Percentiles rank a stretch among this genome's conserved stretches.
Evolutionary conservation across 139 green algal species (phyloP).

Genomic region (Yamagishiella unicocca): DNA sequence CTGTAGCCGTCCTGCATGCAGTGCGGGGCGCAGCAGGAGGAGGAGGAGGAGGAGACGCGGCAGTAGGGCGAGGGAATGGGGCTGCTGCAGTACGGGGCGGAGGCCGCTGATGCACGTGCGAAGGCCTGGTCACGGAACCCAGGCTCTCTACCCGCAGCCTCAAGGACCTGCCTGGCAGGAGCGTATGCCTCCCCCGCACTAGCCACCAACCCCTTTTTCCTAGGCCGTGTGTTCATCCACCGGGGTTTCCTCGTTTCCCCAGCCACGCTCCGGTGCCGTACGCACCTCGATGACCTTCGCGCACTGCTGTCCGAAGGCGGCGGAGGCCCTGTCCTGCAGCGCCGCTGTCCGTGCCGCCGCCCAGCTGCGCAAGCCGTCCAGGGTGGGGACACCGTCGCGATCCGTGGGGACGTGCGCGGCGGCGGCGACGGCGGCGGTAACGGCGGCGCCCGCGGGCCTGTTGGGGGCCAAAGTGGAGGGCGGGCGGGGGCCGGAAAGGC

Average conservation of each 20-base stretch:
- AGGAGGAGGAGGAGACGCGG: neutral
- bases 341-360: neutral
- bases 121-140: neutral
- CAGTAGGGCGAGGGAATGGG: neutral
- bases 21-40: neutral
- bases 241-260: neutral
- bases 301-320: neutral
- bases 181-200: neutral
- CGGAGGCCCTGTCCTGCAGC: neutral
- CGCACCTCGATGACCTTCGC: conserved; percentile 21
- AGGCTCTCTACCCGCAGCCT: neutral
- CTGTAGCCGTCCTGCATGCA: conserved; percentile 1
- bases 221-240: neutral
- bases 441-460: neutral
- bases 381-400: conserved; percentile 7
- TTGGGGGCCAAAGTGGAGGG: neutral
- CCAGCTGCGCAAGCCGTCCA: conserved; percentile 33
- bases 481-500: no score
- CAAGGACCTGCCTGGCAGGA: neutral
- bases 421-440: neutral
- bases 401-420: neutral
- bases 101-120: neutral
- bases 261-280: neutral
- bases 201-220: neutral
- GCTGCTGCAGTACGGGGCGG: neutral